Evolutionary conservation across 805 yeast species (phyloP), one percentile per base, ranked within the genome.

Genomic region (Saccharomycopsis guyanensis): DNA sequence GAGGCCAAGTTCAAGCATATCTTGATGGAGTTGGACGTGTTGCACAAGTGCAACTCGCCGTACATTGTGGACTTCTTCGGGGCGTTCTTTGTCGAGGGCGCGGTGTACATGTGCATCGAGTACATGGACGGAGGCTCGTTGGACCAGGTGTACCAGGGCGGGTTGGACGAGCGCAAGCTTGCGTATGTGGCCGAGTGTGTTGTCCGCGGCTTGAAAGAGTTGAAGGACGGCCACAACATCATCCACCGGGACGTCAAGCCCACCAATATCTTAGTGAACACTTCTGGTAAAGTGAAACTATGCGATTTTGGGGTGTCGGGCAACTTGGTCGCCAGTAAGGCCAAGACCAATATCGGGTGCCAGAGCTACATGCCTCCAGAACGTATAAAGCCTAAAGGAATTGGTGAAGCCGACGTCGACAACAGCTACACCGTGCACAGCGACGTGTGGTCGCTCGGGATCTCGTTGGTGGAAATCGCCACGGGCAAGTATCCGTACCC

Each of bases 341-440:
- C 97, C 13, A 80, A 87, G 57, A 91, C 98, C 0, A 91, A 93
- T 57, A 87, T 91, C 54, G 98, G 98, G 3, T 91, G 98, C 65
- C 98, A 93, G 65, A 84, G 95, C 1, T 91, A 91, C 64, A 93
- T 93, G 97, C 97, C 97, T 1, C 98, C 98, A 1, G 98, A 91
- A 61, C 75, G 98, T 59, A 93, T 93, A 56, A 80, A 81, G 58
- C 76, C 85, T 0, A 57, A 73, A 51, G 79, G 69, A 6, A 7
- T 25, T 6, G 29, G 29, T 10, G 53, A 91, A 8, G 47, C 20
- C 13, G 32, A 88, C 1, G 88, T 83, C 58, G 89, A 79, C 54
- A 71, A 76, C 6, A 78, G 93, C 0, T 91, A 91, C 64, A 80
- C 96, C 1, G 96, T 88, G 3, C 97, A 91, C 59, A 82, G 95